Conservation (phyloP, 2,329 filamentous ascomycete species). For the Penicillium carneum region DNA sequence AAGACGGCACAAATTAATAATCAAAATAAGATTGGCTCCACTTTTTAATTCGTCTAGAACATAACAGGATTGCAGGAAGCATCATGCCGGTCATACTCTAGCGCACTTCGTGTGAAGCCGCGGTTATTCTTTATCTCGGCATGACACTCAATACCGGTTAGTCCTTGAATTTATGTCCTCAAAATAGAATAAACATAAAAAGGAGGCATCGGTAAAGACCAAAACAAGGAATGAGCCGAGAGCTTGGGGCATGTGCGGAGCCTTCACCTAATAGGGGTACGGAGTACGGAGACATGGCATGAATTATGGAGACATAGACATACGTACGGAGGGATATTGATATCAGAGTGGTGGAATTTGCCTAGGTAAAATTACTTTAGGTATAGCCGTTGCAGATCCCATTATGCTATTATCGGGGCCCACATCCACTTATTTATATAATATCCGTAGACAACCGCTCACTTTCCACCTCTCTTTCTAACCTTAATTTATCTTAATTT, state of each 20-base stretch:
- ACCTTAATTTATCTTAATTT: neutral
- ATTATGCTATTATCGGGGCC: neutral
- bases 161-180: neutral
- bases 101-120: slow-evolving; percentile 19
- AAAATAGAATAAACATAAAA: neutral
- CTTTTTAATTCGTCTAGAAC: neutral
- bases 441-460: neutral
- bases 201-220: neutral
- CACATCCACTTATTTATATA: neutral
- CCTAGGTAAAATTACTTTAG: neutral
- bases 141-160: neutral
- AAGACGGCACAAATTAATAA: too few species aligned
- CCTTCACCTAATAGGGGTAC: neutral
- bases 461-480: slow-evolving; percentile 7
- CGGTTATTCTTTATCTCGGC: neutral
- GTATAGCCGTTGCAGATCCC: neutral
- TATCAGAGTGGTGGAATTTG: neutral
- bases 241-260: slow-evolving; percentile 15
- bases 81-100: neutral
- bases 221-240: slow-evolving; percentile 8
- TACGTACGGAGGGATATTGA: neutral
- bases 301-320: too few species aligned
- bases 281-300: too few species aligned
- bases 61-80: neutral
- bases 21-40: neutral